These are phyloP conservation scores for Xerocomellus intermedius DNA, from an alignment of 768 basidiomycete species.

Conservation along the genomic window DNA sequence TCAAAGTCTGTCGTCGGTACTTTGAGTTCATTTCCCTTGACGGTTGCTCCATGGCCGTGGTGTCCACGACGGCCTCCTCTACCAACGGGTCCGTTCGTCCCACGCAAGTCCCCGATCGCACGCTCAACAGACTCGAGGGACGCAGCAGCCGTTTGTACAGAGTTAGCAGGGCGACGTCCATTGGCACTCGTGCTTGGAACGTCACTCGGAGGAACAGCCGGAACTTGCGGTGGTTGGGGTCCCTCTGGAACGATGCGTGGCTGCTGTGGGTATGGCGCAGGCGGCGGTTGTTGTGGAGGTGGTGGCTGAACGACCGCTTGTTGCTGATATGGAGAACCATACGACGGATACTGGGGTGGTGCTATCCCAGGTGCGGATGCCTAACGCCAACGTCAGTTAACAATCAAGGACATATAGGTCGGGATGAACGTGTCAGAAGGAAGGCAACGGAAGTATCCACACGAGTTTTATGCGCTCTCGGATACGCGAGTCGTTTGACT, in stretches of 20 bases:
- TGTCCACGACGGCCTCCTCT: slow-evolving; percentile 40
- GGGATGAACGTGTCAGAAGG: slow-evolving; percentile 44
- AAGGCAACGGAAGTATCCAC: slow-evolving; percentile 63
- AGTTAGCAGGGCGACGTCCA: slow-evolving; percentile 39
- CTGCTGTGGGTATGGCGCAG: slow-evolving; percentile 29
- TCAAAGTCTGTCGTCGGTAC: slow-evolving; percentile 82
- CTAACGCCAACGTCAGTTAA: slow-evolving; percentile 30
- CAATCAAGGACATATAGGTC: background rate
- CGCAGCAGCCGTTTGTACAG: slow-evolving; percentile 69
- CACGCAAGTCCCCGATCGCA: slow-evolving; percentile 50
- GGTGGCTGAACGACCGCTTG: slow-evolving; percentile 32
- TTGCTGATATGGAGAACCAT: slow-evolving; percentile 32
- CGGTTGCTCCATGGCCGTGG: slow-evolving; percentile 25
- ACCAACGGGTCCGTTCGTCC: slow-evolving; percentile 35
- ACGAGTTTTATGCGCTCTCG: slow-evolving; percentile 46
- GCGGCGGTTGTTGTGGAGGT: slow-evolving; percentile 30
- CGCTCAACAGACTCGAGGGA: slow-evolving; percentile 72
- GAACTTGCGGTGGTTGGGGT: slow-evolving; percentile 18
- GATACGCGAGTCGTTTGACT: slow-evolving; percentile 34
- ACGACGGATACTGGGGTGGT: slow-evolving; percentile 31
- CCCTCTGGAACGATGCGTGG: slow-evolving; percentile 28
- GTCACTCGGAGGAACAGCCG: slow-evolving; percentile 23
- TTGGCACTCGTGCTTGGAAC: slow-evolving; percentile 25
- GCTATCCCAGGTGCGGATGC: slow-evolving; percentile 47
- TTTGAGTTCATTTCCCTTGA: slow-evolving; percentile 39